phyloP scores from a whole-genome alignment of 345 rosid species.

The Mercurialis annua region DNA sequence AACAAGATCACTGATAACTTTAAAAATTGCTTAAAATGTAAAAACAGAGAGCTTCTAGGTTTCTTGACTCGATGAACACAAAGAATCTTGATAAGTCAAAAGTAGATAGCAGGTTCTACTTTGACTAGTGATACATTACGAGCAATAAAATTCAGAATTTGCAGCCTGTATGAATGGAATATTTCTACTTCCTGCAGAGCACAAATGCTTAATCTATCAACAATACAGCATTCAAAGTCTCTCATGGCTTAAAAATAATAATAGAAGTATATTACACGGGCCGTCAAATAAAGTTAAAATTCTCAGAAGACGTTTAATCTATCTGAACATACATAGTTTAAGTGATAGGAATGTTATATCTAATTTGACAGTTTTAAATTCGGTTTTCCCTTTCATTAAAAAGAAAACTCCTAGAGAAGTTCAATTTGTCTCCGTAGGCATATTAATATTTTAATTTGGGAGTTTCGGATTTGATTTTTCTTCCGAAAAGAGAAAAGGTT shows the following conservation, averaged over 20 bases:
- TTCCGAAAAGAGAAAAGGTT: no score
- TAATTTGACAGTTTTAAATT: no score
- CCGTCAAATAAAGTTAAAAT: conserved; percentile 11
- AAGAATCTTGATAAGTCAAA: conserved; percentile 17
- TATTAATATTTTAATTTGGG: no score
- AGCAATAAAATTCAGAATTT: background rate
- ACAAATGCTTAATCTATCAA: background rate
- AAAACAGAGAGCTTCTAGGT: background rate
- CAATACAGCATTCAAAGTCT: background rate
- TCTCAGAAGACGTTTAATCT: no score
- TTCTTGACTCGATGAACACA: background rate
- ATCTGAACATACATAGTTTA: no score
- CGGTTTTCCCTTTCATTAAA: no score
- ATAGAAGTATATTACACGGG: background rate
- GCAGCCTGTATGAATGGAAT: conserved; percentile 10
- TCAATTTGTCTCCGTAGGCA: no score
- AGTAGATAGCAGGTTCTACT: conserved; percentile 11
- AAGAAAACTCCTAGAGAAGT: no score
- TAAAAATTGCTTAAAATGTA: background rate
- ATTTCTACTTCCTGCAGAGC: background rate
- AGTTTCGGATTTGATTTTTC: no score
- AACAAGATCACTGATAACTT: background rate
- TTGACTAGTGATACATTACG: conserved; percentile 6
- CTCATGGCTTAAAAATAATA: no score
- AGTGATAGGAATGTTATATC: no score